These are phyloP conservation scores for Solanum megistacrolobum DNA, from an alignment of 257 asterid species.

Conservation along the genomic window DNA sequence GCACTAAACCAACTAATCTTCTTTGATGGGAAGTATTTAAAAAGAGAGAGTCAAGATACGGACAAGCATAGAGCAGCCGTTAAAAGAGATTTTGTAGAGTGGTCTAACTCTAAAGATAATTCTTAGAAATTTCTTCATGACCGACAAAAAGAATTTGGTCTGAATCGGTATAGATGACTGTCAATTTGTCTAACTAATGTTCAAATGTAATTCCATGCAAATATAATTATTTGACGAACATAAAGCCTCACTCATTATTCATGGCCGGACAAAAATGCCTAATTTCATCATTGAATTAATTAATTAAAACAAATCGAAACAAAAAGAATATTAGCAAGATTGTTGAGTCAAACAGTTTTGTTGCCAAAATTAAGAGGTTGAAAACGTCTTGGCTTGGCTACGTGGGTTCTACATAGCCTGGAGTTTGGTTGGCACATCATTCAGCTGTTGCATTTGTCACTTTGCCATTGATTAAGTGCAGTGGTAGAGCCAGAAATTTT, in stretches of 20 bases:
- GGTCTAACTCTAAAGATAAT: not conserved
- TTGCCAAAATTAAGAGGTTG: not conserved
- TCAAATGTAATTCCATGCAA: not conserved
- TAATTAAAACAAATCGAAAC: too few relatives aligned
- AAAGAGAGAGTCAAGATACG: too few relatives aligned
- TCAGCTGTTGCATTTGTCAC: not conserved
- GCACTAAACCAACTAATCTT: not conserved
- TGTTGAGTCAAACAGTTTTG: not conserved
- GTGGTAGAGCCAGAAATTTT: not conserved
- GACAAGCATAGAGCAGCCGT: not conserved
- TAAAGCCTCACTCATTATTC: too few relatives aligned
- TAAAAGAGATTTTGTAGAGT: too few relatives aligned
- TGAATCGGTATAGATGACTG: too few relatives aligned
- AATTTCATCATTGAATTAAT: too few relatives aligned
- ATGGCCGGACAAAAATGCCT: too few relatives aligned
- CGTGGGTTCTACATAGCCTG: not conserved
- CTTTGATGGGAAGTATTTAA: not conserved
- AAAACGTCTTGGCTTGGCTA: not conserved
- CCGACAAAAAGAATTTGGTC: fast-evolving
- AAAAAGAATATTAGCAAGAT: too few relatives aligned
- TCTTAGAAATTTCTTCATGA: too few relatives aligned
- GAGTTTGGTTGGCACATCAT: not conserved
- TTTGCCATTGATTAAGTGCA: not conserved
- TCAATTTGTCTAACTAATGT: too few relatives aligned
- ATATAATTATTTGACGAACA: too few relatives aligned